Conservation (phyloP, 2,329 filamentous ascomycete genomes). For the Boeremia exigua region DNA sequence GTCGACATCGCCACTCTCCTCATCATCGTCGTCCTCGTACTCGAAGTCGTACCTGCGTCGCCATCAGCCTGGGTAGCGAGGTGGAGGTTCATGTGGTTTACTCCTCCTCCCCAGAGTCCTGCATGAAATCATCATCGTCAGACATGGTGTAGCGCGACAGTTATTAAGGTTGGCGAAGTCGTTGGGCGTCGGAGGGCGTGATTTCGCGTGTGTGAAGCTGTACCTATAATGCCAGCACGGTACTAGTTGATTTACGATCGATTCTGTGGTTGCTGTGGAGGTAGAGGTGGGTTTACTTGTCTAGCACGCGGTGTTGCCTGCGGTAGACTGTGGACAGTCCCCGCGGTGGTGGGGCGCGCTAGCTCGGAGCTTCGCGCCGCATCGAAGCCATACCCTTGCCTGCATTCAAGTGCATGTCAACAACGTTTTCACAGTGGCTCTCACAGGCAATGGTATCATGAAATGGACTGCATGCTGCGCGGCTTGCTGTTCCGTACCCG, state of each 20-base stretch:
- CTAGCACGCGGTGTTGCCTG: conserved; percentile 25
- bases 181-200: background rate
- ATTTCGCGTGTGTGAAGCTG: conserved; percentile 3
- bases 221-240: background rate
- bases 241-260: background rate
- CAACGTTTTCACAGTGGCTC: no score
- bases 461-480: no score
- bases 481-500: no score
- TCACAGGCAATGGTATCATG: no score
- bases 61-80: background rate
- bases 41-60: conserved; percentile 84
- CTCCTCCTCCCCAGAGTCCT: conserved; percentile 87
- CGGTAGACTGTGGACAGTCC: conserved; percentile 12
- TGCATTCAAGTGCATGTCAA: background rate
- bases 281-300: conserved; percentile 23
- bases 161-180: background rate
- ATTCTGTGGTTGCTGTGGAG: conserved; percentile 7
- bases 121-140: conserved; percentile 90
- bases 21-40: conserved; percentile 92
- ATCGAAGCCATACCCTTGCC: background rate
- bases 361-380: conserved; percentile 15
- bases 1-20: conserved; percentile 85
- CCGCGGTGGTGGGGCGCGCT: conserved; percentile 10
- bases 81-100: conserved; percentile 51
- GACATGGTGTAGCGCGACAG: conserved; percentile 64